These are phyloP conservation scores for Leptodermis oblonga DNA, from an alignment of 257 asterid genomes.

Conservation along the genomic window DNA sequence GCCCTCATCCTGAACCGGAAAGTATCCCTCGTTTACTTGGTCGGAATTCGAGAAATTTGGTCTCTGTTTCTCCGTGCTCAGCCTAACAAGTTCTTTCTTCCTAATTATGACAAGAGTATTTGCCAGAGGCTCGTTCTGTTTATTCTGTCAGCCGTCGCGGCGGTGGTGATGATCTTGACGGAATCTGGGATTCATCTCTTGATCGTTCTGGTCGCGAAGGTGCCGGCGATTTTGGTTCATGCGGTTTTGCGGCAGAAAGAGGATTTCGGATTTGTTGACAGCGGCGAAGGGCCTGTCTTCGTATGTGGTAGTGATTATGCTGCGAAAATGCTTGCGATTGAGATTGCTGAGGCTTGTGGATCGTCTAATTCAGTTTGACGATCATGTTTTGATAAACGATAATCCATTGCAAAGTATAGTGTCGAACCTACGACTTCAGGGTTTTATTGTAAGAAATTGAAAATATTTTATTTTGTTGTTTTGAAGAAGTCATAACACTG, in stretches of 20 bases:
- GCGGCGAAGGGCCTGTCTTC: too few relatives aligned
- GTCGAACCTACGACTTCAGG: too few relatives aligned
- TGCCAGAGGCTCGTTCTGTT: slow-evolving; percentile 38
- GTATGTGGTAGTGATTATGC: background rate
- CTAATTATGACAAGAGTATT: slow-evolving; percentile 26
- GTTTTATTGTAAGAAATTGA: too few relatives aligned
- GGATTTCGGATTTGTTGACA: slow-evolving; percentile 11
- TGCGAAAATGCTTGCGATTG: too few relatives aligned
- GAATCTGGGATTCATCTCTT: slow-evolving; percentile 46
- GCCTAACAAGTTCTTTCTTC: slow-evolving; percentile 36
- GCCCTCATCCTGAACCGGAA: slow-evolving; percentile 52
- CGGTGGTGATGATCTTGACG: slow-evolving; percentile 38
- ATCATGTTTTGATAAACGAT: background rate
- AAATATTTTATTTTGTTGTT: too few relatives aligned
- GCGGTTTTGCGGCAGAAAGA: slow-evolving; percentile 43
- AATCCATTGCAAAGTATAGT: too few relatives aligned
- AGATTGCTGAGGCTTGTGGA: background rate
- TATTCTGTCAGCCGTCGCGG: slow-evolving; percentile 26
- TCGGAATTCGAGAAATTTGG: slow-evolving; percentile 44
- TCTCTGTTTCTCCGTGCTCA: slow-evolving; percentile 36
- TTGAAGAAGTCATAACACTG: too few relatives aligned
- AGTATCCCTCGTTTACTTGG: slow-evolving; percentile 50
- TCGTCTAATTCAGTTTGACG: background rate
- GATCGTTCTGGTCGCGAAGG: slow-evolving; percentile 38
- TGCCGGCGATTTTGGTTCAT: slow-evolving; percentile 42